Base-by-base conservation (phyloP, 495 filamentous ascomycete genomes). In the Lasiosphaeria hispida region DNA sequence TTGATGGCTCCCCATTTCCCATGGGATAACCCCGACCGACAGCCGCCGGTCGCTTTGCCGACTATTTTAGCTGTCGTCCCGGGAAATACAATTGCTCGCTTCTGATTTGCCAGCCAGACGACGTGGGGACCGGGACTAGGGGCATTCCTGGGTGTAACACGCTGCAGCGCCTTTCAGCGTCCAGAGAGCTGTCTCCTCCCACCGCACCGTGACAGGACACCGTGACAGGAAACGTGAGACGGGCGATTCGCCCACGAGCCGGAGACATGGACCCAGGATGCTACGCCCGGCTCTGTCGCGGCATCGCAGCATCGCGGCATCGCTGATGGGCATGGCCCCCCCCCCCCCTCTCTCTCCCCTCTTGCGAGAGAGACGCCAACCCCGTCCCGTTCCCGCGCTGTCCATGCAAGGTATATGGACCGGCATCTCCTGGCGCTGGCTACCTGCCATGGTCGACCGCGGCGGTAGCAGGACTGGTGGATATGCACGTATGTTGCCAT, bases 391-490 rank as follows among this genome's bases (percentile, higher is more conserved):
- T 60, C 52, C 58, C 59, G 59, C 52, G 66, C 55, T 66, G 63
- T 59, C 68, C 64, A 69, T 75, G 71, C 64, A 66, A 68, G 66
- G 74, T 74, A 67, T 61, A 63, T 67, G 63, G 53, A 59, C 63
- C 68, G 65, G 62, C 65, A 59, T 59, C 59, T 60, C 64, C 62
- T 69, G 64, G 66, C 67, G 55, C 65, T 53, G 40, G 56, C 59
- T 62, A 59, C 67, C 53, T 63, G 37, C 53, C 45, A 37, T 41
- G 55, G 63, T 62, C 45, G 38, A 48, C 64, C 43, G 44, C 60
- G 49, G 58, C 54, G 42, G 61, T 39, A 63, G 57, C 64, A 69
- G 68, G 66, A 63, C 67, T 70, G 63, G 64, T 70, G 63, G 65
- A 63, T 64, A 67, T 71, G 73, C 69, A 72, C 65, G 66, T 66